Conservation (phyloP, 768 basidiomycete genomes). For the Lyophyllum semitale region DNA sequence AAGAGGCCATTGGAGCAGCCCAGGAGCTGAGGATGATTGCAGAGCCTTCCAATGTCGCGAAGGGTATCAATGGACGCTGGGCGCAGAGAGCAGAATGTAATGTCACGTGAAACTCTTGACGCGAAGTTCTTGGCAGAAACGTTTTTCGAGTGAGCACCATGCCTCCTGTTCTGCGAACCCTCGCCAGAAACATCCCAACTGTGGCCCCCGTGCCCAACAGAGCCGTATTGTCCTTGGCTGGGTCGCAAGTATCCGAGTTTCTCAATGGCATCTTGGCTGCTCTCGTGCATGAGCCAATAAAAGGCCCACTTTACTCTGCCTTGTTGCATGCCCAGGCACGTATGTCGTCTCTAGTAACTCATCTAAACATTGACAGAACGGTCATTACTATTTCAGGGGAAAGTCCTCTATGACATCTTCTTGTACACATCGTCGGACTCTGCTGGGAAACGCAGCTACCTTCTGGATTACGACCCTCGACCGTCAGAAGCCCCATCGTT, state of each 20-base stretch:
- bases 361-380: constrained; percentile 7
- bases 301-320: constrained; percentile 64
- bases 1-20: constrained; percentile 64
- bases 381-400: constrained; percentile 56
- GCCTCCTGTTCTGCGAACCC: constrained; percentile 40
- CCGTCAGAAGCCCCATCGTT: constrained; percentile 62
- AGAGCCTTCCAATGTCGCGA: background rate
- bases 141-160: constrained; percentile 19
- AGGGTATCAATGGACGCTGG: background rate
- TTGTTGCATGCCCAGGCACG: constrained; percentile 81
- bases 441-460: constrained; percentile 51
- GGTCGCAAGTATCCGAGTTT: constrained; percentile 79
- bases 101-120: constrained; percentile 2
- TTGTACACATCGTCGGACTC: constrained; percentile 62
- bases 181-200: constrained; percentile 50
- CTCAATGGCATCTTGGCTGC: constrained; percentile 76
- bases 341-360: constrained; percentile 15
- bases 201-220: constrained; percentile 66
- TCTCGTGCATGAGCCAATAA: constrained; percentile 42
- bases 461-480: constrained; percentile 73
- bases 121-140: background rate
- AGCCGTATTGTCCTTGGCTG: constrained; percentile 73
- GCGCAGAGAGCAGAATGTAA: background rate
- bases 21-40: background rate
- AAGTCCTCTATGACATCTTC: constrained; percentile 88